Evolutionary conservation across 257 asterid genomes (phyloP), one percentile per base, ranked within the genome.

Genomic region (Solanum ahanhuiri): DNA sequence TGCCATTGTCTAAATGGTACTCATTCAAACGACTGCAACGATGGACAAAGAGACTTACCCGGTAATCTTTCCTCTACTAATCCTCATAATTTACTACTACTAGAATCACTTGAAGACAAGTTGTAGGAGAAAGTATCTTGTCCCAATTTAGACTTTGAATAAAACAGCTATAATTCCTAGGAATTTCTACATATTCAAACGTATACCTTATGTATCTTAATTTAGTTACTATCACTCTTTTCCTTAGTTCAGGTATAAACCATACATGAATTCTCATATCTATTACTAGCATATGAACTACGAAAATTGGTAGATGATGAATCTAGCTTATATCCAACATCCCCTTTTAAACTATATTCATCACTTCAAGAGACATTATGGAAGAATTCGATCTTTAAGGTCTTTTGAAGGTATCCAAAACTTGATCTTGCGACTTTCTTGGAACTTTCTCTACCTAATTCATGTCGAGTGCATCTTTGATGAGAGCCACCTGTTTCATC

Each of bases 1-100:
- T 92, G 95, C 85, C 23, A 88, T 83, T 90, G 93, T 84, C 28
- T 2, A 3, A n/a, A 83, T 77, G 83, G 91, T 34, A 15, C 69
- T 12, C 33, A 6, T 34, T 30, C 64, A 8, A 39, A 33, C n/a
- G 45, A 82, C n/a, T 91, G 93, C 91, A 9, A 66, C 37, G 3
- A 22, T 14, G 23, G 2, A 23, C 23, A 14, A 25, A 43, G 4
- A 0, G 1, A 25, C 48, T 12, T 17, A 14, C 39, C 39, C 0
- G 60, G 64, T 25, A 75, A 75, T 54, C 63, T 79, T 79, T 45
- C 18, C 64, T 9, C 23, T 0, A 25, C 86, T 58, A 31, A 11
- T 3, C 6, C 22, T 82, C 85, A 0, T 54, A 11, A 54, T 82
- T 54, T 34, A 51, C 85, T 3, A 41, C 6, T 23, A 4, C 5